These are phyloP conservation scores for Quercus suber DNA, from an alignment of 306 rosid species.

Conservation along the genomic window DNA sequence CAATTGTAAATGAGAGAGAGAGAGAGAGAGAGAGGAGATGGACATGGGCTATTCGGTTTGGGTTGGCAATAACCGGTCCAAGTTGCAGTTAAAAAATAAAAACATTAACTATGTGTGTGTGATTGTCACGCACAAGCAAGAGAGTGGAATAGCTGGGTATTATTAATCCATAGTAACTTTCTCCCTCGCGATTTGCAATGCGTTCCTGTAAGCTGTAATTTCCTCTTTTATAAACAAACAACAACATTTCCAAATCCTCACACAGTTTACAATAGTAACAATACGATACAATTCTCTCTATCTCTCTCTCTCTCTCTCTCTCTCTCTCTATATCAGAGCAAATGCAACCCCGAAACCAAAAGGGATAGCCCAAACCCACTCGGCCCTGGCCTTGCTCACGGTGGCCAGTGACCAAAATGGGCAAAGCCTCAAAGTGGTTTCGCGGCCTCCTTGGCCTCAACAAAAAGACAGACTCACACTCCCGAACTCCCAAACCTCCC, in stretches of 20 bases:
- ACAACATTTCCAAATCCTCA: too few species aligned
- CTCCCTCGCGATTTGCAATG: conserved; percentile 4
- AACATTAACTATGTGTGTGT: too few species aligned
- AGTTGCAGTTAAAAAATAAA: too few species aligned
- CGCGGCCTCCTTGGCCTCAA: conserved; percentile 54
- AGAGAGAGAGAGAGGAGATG: too few species aligned
- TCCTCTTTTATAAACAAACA: background rate
- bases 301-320: background rate
- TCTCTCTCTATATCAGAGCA: conserved; percentile 3
- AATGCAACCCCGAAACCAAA: conserved; percentile 19
- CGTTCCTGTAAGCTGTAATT: background rate
- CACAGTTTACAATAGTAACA: too few species aligned
- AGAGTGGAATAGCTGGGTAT: too few species aligned
- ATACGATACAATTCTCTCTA: too few species aligned
- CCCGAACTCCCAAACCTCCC: conserved; percentile 27
- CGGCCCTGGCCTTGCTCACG: background rate
- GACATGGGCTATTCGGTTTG: too few species aligned
- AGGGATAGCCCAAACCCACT: conserved; percentile 18
- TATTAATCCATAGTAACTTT: background rate
- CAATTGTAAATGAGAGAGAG: too few species aligned
- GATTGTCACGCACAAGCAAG: too few species aligned
- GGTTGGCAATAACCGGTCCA: too few species aligned
- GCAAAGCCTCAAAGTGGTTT: conserved; percentile 77
- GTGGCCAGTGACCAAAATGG: conserved; percentile 40
- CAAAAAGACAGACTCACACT: conserved; percentile 21